Evolutionary conservation across 306 rosid species (phyloP).

Genomic region (Malus sieversii): DNA sequence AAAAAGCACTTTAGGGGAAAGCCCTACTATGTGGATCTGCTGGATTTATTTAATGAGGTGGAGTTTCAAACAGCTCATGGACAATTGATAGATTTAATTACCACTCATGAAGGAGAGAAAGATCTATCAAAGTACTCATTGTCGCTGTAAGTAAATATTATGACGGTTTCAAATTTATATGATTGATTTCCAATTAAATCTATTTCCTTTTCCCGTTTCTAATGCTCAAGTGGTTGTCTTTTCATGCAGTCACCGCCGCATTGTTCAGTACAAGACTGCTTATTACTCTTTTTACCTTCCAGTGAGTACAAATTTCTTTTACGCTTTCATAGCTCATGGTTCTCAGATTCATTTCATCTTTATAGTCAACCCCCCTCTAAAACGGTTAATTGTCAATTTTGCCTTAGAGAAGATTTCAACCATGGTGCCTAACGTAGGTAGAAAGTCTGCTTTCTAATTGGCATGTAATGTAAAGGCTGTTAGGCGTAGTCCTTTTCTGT

Average conservation of each 20-base stretch:
- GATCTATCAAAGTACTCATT: conserved; percentile 77
- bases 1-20: conserved; percentile 73
- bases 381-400: not conserved
- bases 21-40: conserved; percentile 76
- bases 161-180: not conserved
- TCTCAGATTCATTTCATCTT: not conserved
- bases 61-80: conserved; percentile 96
- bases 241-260: conserved; percentile 73
- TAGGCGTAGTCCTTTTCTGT: not conserved
- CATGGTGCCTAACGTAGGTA: not conserved
- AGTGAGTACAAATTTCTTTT: conserved; percentile 34
- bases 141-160: conserved; percentile 54
- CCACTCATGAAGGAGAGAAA: conserved; percentile 86
- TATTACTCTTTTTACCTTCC: conserved; percentile 96
- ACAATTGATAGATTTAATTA: conserved; percentile 94
- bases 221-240: conserved; percentile 2
- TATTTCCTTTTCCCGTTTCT: not conserved
- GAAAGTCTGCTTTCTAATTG: not conserved
- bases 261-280: conserved; percentile 91
- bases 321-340: not conserved
- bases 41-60: conserved; percentile 89
- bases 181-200: not conserved
- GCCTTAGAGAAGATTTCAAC: not conserved
- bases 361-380: not conserved
- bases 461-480: not conserved